phyloP scores from a whole-genome alignment of 495 filamentous ascomycete genomes.

The Trichoderma reesei region DNA sequence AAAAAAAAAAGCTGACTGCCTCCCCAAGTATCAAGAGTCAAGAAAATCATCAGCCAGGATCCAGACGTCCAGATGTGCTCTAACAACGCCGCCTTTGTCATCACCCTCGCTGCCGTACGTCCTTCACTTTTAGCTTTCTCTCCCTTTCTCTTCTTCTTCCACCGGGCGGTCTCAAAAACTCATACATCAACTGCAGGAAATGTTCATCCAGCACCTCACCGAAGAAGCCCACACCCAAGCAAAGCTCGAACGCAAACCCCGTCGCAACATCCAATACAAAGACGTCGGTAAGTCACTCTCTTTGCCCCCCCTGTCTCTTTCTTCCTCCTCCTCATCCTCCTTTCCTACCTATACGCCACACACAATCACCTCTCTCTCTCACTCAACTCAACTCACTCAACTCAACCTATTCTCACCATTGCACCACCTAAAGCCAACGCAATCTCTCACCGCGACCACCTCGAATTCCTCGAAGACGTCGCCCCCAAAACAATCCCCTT shows the following conservation, averaged over 20 bases:
- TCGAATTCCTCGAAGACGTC: slow-evolving; percentile 89
- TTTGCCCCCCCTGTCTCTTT: background rate
- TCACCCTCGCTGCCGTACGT: slow-evolving; percentile 76
- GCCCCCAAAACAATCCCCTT: slow-evolving; percentile 77
- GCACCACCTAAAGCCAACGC: slow-evolving; percentile 56
- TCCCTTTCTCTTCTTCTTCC: background rate
- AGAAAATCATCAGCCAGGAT: slow-evolving; percentile 85
- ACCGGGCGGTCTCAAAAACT: slow-evolving; percentile 4
- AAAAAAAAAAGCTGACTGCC: background rate
- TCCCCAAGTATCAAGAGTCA: slow-evolving; percentile 70
- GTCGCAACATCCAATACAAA: slow-evolving; percentile 92
- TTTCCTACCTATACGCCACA: background rate
- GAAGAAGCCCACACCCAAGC: slow-evolving; percentile 80
- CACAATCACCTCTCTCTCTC: background rate
- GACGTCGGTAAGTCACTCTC: slow-evolving; percentile 55
- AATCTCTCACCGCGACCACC: slow-evolving; percentile 80
- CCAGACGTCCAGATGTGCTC: slow-evolving; percentile 76
- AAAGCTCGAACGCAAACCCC: slow-evolving; percentile 79
- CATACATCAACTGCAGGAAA: slow-evolving; percentile 50
- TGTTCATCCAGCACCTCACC: slow-evolving; percentile 91
- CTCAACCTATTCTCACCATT: background rate
- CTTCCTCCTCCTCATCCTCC: background rate
- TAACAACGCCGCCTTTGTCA: slow-evolving; percentile 89
- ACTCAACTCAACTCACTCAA: no score
- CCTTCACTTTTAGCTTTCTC: background rate